A percentile compares a stretch with the other conserved stretches of the same genome.
phyloP scores from a whole-genome alignment of 768 basidiomycete genomes.

The Phaffia tasmanica region DNA sequence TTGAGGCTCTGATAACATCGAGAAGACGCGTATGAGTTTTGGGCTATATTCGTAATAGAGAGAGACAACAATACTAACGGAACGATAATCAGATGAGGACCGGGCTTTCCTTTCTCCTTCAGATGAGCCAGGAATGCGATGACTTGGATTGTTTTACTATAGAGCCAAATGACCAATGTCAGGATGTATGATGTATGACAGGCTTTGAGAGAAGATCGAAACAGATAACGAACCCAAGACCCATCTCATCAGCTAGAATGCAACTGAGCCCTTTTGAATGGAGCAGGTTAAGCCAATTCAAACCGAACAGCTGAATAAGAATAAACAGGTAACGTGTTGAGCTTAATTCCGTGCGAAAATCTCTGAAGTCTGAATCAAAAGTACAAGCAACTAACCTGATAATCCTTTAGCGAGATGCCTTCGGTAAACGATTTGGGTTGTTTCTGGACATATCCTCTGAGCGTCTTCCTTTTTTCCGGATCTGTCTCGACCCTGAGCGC shows the following conservation, averaged over 20 bases:
- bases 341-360: neutral
- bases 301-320: conserved; percentile 66
- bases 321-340: neutral
- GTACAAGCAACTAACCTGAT: conserved; percentile 37
- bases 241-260: conserved; percentile 99
- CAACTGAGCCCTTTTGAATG: conserved; percentile 73
- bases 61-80: conserved; percentile 53
- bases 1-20: conserved; percentile 58
- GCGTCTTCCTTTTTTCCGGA: conserved; percentile 28
- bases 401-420: conserved; percentile 76
- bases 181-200: neutral
- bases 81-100: conserved; percentile 87
- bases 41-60: neutral
- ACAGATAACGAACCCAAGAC: conserved; percentile 43
- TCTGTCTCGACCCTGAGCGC: conserved; percentile 15
- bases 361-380: neutral
- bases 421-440: conserved; percentile 62
- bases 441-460: conserved; percentile 52
- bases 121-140: conserved; percentile 90
- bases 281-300: conserved; percentile 90
- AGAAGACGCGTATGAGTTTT: neutral
- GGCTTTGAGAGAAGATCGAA: conserved; percentile 16
- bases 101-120: conserved; percentile 58
- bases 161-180: conserved; percentile 7
- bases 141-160: conserved; percentile 92